Evolutionary conservation across 2,329 filamentous ascomycete genomes (phyloP), one percentile per base, ranked within the genome.

Genomic region (Anthostomella pinea): DNA sequence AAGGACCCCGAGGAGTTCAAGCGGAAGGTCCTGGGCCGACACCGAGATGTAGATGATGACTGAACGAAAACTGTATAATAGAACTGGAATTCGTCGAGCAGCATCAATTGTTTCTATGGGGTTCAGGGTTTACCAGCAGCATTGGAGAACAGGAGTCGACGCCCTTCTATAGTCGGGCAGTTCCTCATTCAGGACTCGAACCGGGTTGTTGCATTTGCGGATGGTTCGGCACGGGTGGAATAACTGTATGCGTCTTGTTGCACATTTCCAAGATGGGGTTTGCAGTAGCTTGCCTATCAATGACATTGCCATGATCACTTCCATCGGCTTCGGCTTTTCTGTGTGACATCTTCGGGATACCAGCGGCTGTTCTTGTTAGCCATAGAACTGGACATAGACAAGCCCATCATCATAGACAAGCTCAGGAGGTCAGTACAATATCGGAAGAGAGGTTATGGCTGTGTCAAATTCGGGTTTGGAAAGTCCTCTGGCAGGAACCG

Each of bases 1-100:
- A 88, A 83, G 52, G 81, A 97, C 61, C 73, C 81, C 23, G 81
- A 79, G 29, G 87, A 95, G 63, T 97, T 93, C 75, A 88, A 95
- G 76, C 79, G 79, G 49, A 83, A 83, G 67, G 79, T 84, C 21
- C 54, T 76, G 46, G 77, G 67, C 31, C 73, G 80, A 41, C 79
- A 84, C 64, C 69, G 70, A 30, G 80, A 83, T 48, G 63, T 83
- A 18, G 80, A 83, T 44, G 80, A 83, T 45, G 79, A 83, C 52
- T 82, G 64, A 57, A 49, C 17, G 18, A 10, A 30, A 10, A 13
- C 30, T 37, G 18, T 33, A 35, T 41, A 38, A 45, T 43, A 46
- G 20, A n/a, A 37, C 26, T 35, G 29, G 24, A 10, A 16, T 38
- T 25, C 14, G 13, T 37, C 37, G 31, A 37, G 9, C n/a, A 38